These are phyloP conservation scores for Zizania palustris DNA, from an alignment of 202 grass and related monocot species.

Conservation along the genomic window DNA sequence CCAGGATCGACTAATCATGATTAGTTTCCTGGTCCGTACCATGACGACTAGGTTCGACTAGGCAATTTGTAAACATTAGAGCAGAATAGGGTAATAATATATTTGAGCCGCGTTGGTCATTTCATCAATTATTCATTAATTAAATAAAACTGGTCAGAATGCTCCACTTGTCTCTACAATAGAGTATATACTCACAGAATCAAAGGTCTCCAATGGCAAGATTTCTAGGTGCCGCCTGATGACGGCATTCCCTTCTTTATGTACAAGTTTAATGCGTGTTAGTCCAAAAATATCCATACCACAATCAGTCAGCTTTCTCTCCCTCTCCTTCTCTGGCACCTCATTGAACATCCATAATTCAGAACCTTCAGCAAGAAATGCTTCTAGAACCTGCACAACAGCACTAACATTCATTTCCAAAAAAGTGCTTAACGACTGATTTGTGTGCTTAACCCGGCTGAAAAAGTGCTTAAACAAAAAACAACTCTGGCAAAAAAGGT, in stretches of 20 bases:
- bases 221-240: conserved; percentile 89
- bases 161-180: background rate
- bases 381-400: conserved; percentile 83
- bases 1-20: too few species aligned
- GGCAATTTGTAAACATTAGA: too few species aligned
- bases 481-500: background rate
- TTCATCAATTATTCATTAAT: conserved; percentile 25
- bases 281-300: conserved; percentile 80
- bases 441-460: too few species aligned
- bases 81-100: background rate
- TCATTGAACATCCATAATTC: conserved; percentile 99
- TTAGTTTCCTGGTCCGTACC: too few species aligned
- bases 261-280: conserved; percentile 92
- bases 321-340: conserved; percentile 90
- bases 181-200: conserved; percentile 75
- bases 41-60: too few species aligned
- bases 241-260: conserved; percentile 98
- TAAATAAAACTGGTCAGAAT: conserved; percentile 26
- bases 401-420: conserved; percentile 18
- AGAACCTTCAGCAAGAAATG: conserved; percentile 90
- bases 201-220: conserved; percentile 95
- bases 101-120: background rate
- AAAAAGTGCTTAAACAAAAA: conserved; percentile 17
- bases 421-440: conserved; percentile 25
- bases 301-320: conserved; percentile 81